phyloP scores from a whole-genome alignment of 2,329 filamentous ascomycete genomes.

The Hypoxylon sp. region DNA sequence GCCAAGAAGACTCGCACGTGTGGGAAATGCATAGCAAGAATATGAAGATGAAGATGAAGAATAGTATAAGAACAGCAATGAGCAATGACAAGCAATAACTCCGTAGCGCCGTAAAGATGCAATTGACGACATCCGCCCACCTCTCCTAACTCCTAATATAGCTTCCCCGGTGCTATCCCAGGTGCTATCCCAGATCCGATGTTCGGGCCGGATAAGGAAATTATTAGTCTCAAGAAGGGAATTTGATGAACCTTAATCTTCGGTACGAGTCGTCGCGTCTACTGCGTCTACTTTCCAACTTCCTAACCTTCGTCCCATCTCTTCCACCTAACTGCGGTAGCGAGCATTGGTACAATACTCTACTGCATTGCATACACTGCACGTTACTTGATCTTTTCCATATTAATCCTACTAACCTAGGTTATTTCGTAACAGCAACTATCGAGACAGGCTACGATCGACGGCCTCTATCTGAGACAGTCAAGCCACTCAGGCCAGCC shows the following conservation, averaged over 20 bases:
- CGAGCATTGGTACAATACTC: slow-evolving; percentile 5
- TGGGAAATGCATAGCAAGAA: too few relatives aligned
- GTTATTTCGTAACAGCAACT: slow-evolving; percentile 35
- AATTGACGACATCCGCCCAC: background rate
- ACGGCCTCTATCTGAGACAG: slow-evolving; percentile 35
- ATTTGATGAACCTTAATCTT: slow-evolving; percentile 17
- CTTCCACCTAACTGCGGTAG: slow-evolving; percentile 10
- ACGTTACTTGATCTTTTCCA: slow-evolving; percentile 38
- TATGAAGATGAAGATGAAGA: too few relatives aligned
- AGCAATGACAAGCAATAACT: too few relatives aligned
- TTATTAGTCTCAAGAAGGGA: slow-evolving; percentile 12
- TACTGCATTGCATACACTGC: slow-evolving; percentile 41
- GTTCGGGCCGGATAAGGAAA: slow-evolving; percentile 35
- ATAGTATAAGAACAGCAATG: too few relatives aligned
- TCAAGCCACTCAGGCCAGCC: slow-evolving; percentile 39
- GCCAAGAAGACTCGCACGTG: too few relatives aligned
- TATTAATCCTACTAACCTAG: slow-evolving; percentile 40
- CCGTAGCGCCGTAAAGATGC: background rate
- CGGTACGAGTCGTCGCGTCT: slow-evolving; percentile 23
- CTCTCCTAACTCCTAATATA: background rate
- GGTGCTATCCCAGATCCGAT: slow-evolving; percentile 34
- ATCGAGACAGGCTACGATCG: slow-evolving; percentile 32
- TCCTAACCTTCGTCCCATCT: background rate
- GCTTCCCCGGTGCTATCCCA: background rate
- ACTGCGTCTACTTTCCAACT: background rate